Base-by-base conservation (phyloP, 192 early-diverging fungal species). In the Coemansia sp. region DNA sequence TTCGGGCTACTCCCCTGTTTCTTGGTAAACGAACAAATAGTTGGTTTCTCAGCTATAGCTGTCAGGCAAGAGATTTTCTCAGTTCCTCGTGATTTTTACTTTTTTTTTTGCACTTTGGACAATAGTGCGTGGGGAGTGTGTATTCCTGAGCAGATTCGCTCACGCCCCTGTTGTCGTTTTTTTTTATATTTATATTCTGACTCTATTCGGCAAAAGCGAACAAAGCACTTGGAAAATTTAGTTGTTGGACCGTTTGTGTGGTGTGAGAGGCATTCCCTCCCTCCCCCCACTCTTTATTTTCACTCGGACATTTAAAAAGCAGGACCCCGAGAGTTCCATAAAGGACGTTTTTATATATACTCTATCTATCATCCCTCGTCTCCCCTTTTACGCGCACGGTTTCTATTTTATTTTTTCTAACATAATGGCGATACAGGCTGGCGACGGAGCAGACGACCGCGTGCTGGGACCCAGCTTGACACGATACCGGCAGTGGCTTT, bases 401-500 rank as follows among this genome's bases (percentile, higher is more conserved):
- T 30, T 53, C 21, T 13, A 16, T 10, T 64, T 19, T 64, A 16
- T 64, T 33, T 44, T 6, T 49, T 26, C 26, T 1, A 8, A 37
- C 44, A 44, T 9, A 44, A 64, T 64, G 63, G 72, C 59, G 9
- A 74, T 43, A 30, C 43, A 63, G 26, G 58, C 72, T 42, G 52
- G 59, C 21, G 16, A 16, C 35, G 35, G 53, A 37, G 35, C 4
- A 7, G 55, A 38, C 70, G 44, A 55, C 3, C 52, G 70, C 16
- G 30, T 46, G n/a, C 37, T 70, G 7, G 35, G 47, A 11, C 46
- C 63, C 19, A 52, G 73, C 23, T 49, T 76, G 26, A 38, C 49
- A 13, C 69, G 75, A 30, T 77, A 55, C 62, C 75, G 75, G 1
- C 65, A 62, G 32, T 77, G 75, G 75, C 47, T 72, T 35, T 65